A percentile compares a stretch with the other conserved stretches of the same genome.
Conservation (phyloP, 805 yeast genomes). For the Hanseniaspora taiwanica region DNA sequence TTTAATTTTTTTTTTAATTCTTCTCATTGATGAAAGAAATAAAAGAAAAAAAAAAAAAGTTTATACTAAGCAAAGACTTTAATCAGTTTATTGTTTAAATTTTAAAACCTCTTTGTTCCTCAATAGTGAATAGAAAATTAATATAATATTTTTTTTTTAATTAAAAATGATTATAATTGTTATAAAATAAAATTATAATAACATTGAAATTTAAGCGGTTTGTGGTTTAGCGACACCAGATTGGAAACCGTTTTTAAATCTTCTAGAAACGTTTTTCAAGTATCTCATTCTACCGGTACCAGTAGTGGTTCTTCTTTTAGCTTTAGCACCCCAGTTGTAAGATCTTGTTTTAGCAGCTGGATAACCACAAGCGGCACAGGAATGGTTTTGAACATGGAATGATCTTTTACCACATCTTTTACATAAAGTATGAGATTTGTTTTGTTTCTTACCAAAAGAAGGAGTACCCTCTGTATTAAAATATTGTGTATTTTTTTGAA, state of each 20-base stretch:
- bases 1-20: too few relatives aligned
- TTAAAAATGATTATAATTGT: too few relatives aligned
- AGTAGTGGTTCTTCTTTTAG: slow-evolving; percentile 98
- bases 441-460: slow-evolving; percentile 99
- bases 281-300: slow-evolving; percentile 99
- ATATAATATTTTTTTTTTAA: too few relatives aligned
- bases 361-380: slow-evolving; percentile 98
- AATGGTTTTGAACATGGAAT: slow-evolving; percentile 98
- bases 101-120: too few relatives aligned
- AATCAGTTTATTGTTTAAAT: too few relatives aligned
- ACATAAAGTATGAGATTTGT: slow-evolving; percentile 98
- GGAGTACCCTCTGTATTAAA: slow-evolving; percentile 85
- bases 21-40: too few relatives aligned
- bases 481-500: too few relatives aligned
- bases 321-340: slow-evolving; percentile 98
- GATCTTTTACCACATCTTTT: slow-evolving; percentile 98
- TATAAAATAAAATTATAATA: background rate
- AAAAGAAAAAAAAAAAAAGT: too few relatives aligned
- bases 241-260: slow-evolving; percentile 99
- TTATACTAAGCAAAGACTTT: too few relatives aligned
- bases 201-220: slow-evolving; percentile 35
- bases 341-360: slow-evolving; percentile 99
- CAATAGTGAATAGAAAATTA: too few relatives aligned
- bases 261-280: slow-evolving; percentile 94
- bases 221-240: slow-evolving; percentile 62